Conservation (phyloP, 345 rosid genomes). For the Triadica sebifera region DNA sequence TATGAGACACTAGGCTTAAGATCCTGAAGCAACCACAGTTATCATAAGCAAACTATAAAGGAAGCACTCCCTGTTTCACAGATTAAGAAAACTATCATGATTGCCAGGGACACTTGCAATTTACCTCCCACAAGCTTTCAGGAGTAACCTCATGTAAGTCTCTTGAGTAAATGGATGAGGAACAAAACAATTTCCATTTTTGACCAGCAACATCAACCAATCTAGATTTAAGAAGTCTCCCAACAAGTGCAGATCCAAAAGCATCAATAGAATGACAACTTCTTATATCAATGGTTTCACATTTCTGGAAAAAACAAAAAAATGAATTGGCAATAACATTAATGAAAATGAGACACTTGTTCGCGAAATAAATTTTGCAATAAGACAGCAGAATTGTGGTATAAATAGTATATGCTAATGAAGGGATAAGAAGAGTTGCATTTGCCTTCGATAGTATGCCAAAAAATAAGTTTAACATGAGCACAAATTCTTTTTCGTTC, state of each 20-base stretch:
- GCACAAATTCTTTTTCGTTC: neutral
- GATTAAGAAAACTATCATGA: neutral
- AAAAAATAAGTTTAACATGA: neutral
- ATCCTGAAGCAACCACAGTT: conserved; percentile 38
- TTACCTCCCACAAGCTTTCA: conserved; percentile 94
- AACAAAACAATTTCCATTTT: conserved; percentile 56
- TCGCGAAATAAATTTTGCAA: neutral
- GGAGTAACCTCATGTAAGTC: conserved; percentile 49
- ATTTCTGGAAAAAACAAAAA: conserved; percentile 41
- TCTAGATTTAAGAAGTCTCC: conserved; percentile 43
- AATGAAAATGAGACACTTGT: conserved; percentile 1
- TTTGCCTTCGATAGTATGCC: neutral
- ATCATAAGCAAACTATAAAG: conserved; percentile 4
- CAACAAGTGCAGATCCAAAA: conserved; percentile 34
- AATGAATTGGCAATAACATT: conserved; percentile 16
- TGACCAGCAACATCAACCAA: conserved; percentile 39
- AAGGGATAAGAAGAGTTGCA: neutral
- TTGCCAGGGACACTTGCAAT: conserved; percentile 4
- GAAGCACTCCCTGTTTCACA: neutral
- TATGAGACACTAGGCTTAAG: conserved; percentile 70
- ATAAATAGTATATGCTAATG: neutral
- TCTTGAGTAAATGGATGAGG: conserved; percentile 46
- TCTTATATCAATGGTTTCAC: conserved; percentile 45
- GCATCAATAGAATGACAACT: conserved; percentile 34
- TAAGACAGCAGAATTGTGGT: neutral